These are phyloP conservation scores for Taxillus chinensis DNA, from an alignment of 164 flowering plant species.

Conservation along the genomic window DNA sequence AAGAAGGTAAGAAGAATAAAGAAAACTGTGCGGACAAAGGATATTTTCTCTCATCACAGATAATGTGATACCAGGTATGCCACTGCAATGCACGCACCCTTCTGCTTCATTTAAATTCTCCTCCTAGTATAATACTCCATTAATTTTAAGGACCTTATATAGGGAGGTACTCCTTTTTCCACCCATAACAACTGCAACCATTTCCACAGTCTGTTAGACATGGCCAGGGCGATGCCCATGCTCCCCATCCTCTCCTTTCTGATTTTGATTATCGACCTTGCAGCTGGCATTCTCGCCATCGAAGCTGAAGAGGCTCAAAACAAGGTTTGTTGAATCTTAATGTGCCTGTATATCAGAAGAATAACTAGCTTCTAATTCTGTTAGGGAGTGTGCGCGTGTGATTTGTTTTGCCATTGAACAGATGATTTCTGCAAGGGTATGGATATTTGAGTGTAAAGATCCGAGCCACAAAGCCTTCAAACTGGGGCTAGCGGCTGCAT, in stretches of 20 bases:
- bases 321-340: constrained; percentile 35
- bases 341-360: not conserved
- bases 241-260: constrained; percentile 40
- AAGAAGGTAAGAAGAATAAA: constrained; percentile 20
- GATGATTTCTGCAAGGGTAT: constrained; percentile 31
- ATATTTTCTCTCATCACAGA: constrained; percentile 18
- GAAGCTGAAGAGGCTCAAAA: constrained; percentile 76
- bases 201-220: not conserved
- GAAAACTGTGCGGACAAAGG: constrained; percentile 23
- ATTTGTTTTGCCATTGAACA: constrained; percentile 10
- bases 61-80: constrained; percentile 1
- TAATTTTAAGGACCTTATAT: not conserved
- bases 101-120: constrained; percentile 24
- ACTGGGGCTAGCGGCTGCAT: constrained; percentile 42
- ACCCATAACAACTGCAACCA: not conserved
- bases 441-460: constrained; percentile 49
- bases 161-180: constrained; percentile 1
- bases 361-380: not conserved
- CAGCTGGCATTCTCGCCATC: constrained; percentile 82
- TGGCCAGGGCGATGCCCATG: constrained; percentile 27
- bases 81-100: not conserved
- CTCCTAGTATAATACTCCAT: not conserved
- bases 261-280: constrained; percentile 50
- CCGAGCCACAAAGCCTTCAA: constrained; percentile 49
- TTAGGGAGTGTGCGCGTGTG: too few relatives aligned